Base-by-base conservation (phyloP, 2,329 filamentous ascomycete genomes). In the Alternaria consortialis region DNA sequence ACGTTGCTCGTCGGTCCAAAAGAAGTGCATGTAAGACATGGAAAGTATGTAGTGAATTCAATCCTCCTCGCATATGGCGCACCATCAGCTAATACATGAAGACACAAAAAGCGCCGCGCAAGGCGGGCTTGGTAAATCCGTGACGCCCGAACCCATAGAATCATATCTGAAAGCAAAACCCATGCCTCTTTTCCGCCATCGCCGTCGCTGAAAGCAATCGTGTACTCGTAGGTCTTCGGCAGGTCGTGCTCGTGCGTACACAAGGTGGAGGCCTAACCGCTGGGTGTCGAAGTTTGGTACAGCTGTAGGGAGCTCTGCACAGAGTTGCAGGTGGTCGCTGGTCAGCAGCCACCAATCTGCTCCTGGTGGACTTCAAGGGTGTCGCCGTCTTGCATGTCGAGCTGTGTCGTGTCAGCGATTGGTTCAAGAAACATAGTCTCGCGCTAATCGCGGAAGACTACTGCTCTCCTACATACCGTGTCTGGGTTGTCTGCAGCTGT, bases 321-420 rank as follows among this genome's bases (percentile, higher is more conserved):
- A 56, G 55, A 37, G 56, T 31, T 55, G 13, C 53, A 23, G 25
- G 40, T 25, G 23, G 51, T 50, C 43, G 51, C 46, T 17, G 34
- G 48, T 65, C 69, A 78, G 70, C 72, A 80, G 65, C 94, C 94
- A 62, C 95, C 95, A 64, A 98, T 95, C 83, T 99, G 95, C 80
- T 99, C 95, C 80, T 98, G 95, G 79, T 98, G 94, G 27, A 99
- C 95, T 77, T 99, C 95, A 27, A 99, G 89, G 1, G 92, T 96
- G 75, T 99, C 95, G 36, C 95, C 94, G 71, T 99, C 95, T 68
- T 89, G 84, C 95, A 99, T 99, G 64, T 98, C 95, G 56, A 98
- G 90, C 95, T 98, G 60, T 11, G 27, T 23, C 43, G 48, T 13
- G 7, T 31, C 37, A 47, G 39, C 17, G 32, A 44, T 56, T 51